Percentiles rank a stretch among this genome's conserved stretches.
phyloP scores from a whole-genome alignment of 2,329 filamentous ascomycete genomes.

The Xylariales sp. region DNA sequence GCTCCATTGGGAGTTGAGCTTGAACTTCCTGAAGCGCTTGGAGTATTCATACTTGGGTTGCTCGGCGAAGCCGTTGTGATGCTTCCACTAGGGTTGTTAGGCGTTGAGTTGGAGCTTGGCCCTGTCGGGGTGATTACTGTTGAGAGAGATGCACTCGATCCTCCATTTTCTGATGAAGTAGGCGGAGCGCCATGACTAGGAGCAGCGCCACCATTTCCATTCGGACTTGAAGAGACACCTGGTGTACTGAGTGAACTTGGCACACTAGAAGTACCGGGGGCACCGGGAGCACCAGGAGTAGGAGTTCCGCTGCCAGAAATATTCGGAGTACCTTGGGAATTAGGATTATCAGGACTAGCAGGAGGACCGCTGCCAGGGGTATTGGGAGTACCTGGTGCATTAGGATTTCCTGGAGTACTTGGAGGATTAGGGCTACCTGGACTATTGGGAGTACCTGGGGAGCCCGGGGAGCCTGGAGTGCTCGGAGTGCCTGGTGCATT shows the following conservation, averaged over 20 bases:
- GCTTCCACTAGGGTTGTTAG: slow-evolving; percentile 18
- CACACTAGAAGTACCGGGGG: neutral
- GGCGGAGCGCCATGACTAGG: slow-evolving; percentile 22
- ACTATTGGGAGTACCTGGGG: slow-evolving; percentile 20
- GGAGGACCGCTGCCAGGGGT: neutral
- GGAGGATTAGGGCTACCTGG: slow-evolving; percentile 13
- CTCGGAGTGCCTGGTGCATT: slow-evolving; percentile 4
- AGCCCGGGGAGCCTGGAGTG: neutral
- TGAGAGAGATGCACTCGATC: neutral
- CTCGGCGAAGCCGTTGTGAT: slow-evolving; percentile 6
- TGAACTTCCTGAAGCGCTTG: slow-evolving; percentile 16
- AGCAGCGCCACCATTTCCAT: slow-evolving; percentile 25
- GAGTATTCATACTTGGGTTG: slow-evolving; percentile 18
- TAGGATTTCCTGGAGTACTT: slow-evolving; percentile 1
- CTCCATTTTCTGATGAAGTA: slow-evolving; percentile 17
- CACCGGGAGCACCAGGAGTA: neutral
- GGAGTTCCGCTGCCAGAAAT: neutral
- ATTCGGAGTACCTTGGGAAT: neutral
- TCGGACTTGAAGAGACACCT: slow-evolving; percentile 27
- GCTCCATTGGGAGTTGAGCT: slow-evolving; percentile 31
- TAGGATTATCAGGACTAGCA: neutral
- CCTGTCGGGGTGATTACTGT: slow-evolving; percentile 9
- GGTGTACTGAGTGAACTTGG: neutral
- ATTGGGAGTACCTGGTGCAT: slow-evolving; percentile 4
- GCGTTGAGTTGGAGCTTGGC: slow-evolving; percentile 16